These are phyloP conservation scores for Monosporascus sp. DNA, from an alignment of 2,329 filamentous ascomycete species.

Conservation along the genomic window DNA sequence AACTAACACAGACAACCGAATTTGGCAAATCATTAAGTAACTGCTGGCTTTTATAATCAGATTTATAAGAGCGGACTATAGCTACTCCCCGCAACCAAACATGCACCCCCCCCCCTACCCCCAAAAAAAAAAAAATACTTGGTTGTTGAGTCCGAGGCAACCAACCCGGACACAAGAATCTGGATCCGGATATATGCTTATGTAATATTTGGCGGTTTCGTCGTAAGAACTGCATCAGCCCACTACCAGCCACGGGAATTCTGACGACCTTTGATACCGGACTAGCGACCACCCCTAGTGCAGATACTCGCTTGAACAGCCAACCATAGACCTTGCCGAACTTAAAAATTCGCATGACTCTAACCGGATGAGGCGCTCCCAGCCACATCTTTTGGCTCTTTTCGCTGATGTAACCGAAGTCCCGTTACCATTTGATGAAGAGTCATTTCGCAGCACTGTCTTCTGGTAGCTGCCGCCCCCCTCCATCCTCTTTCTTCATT, in stretches of 20 bases:
- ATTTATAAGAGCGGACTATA: too few species aligned
- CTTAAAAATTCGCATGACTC: background rate
- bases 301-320: background rate
- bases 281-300: background rate
- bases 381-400: background rate
- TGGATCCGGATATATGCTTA: too few species aligned
- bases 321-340: background rate
- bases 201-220: too few species aligned
- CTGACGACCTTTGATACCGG: background rate
- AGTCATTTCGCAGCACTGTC: background rate
- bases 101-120: too few species aligned
- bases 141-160: too few species aligned
- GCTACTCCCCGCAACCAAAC: too few species aligned
- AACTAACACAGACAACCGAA: too few species aligned
- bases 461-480: background rate
- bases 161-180: too few species aligned
- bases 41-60: too few species aligned
- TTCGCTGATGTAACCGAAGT: background rate
- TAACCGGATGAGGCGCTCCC: background rate
- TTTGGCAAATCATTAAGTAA: too few species aligned
- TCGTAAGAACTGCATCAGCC: background rate
- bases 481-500: background rate
- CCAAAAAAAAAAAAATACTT: too few species aligned
- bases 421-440: background rate
- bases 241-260: background rate